A percentile compares a stretch with the other conserved stretches of the same genome.
Evolutionary conservation across 1,284 basidiomycete genomes (phyloP).

Genomic region (Trichosporon sp.): DNA sequence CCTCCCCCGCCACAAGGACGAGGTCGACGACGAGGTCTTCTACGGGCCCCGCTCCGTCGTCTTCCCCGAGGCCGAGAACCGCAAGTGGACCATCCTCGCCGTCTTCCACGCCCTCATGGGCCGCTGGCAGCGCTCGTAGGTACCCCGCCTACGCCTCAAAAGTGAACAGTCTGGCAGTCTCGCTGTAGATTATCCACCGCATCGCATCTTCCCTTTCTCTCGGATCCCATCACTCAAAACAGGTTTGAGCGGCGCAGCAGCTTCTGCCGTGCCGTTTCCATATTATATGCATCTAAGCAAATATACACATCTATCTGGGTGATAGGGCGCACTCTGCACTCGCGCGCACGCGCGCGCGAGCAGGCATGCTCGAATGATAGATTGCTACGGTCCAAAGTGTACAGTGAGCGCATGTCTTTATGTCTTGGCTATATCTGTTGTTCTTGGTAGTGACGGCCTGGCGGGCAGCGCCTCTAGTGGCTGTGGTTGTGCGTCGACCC

Average conservation of each 20-base stretch:
- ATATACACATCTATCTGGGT: background rate
- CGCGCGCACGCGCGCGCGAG: too few relatives aligned
- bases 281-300: slow-evolving; percentile 3
- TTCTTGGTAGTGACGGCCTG: background rate
- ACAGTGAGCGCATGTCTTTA: background rate
- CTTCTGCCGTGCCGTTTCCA: background rate
- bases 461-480: slow-evolving; percentile 7
- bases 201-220: background rate
- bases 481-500: slow-evolving; percentile 11
- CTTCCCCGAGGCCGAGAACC: slow-evolving; percentile 63
- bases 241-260: background rate
- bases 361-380: background rate
- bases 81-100: slow-evolving; percentile 93
- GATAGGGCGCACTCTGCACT: too few relatives aligned
- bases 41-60: slow-evolving; percentile 52
- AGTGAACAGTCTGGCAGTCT: background rate
- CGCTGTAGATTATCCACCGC: slow-evolving; percentile 3
- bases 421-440: background rate
- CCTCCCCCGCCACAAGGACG: slow-evolving; percentile 83
- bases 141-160: background rate
- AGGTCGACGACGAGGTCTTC: slow-evolving; percentile 87
- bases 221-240: background rate
- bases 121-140: slow-evolving; percentile 6
- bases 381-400: background rate
- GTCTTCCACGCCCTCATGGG: slow-evolving; percentile 27